phyloP scores from a whole-genome alignment of 2,329 filamentous ascomycete species.

The Venturia carpophila region DNA sequence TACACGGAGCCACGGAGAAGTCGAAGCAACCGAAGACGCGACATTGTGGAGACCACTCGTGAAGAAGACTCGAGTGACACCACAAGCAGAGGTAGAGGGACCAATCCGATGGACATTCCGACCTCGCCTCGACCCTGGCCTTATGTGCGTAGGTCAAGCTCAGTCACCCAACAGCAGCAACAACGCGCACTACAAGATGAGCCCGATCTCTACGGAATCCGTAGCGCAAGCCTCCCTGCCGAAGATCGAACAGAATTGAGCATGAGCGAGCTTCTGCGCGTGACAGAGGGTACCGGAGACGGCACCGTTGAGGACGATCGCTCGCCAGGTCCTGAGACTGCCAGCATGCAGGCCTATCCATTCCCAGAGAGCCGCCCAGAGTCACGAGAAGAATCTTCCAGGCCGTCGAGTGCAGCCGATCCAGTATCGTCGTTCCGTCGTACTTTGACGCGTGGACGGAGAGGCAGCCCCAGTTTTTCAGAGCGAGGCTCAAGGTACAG shows the following conservation, averaged over 20 bases:
- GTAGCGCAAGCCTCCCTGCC: conserved; percentile 14
- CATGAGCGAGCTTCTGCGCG: conserved; percentile 17
- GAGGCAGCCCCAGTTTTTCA: conserved; percentile 14
- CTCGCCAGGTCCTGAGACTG: conserved; percentile 2
- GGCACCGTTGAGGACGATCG: conserved; percentile 10
- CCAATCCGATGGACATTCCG: conserved; percentile 65
- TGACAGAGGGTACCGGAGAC: neutral
- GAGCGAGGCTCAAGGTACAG: conserved; percentile 14
- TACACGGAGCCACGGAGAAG: conserved; percentile 42
- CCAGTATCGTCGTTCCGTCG: conserved; percentile 3
- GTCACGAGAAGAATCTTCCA: conserved; percentile 12
- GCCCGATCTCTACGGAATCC: conserved; percentile 18
- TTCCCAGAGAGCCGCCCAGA: conserved; percentile 13
- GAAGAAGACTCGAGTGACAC: conserved; percentile 16
- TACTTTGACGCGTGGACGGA: neutral
- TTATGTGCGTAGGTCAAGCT: conserved; percentile 45
- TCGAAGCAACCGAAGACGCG: conserved; percentile 20
- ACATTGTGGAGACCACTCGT: conserved; percentile 4
- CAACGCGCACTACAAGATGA: conserved; percentile 17
- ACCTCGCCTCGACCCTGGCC: conserved; percentile 54
- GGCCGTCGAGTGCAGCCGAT: conserved; percentile 9
- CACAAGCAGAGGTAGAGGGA: conserved; percentile 35
- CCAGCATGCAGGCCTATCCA: conserved; percentile 13
- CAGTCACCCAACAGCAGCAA: neutral
- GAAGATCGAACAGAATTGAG: conserved; percentile 17